phyloP scores from a whole-genome alignment of 768 basidiomycete genomes.

The Dioszegia aurantiaca region DNA sequence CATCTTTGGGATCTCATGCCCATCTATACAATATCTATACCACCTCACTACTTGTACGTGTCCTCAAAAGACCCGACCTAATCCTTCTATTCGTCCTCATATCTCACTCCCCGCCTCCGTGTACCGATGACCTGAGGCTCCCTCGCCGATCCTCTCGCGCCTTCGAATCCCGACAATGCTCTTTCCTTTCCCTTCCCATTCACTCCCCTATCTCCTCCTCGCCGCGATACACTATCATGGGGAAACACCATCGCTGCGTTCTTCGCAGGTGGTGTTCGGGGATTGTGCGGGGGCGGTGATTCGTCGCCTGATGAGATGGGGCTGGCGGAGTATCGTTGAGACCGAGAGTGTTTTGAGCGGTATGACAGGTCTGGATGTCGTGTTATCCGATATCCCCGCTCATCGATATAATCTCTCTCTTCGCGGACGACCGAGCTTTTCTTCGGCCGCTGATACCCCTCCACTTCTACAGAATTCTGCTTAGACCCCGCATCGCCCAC shows the following conservation, averaged over 20 bases:
- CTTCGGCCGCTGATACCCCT: background rate
- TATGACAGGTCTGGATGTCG: background rate
- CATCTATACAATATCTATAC: too few relatives aligned
- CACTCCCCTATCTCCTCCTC: background rate
- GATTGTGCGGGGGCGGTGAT: background rate
- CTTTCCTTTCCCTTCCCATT: slow-evolving; percentile 5
- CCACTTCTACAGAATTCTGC: too few relatives aligned
- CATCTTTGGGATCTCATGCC: too few relatives aligned
- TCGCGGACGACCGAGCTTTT: too few relatives aligned
- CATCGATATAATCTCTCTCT: background rate
- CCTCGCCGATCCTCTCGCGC: background rate
- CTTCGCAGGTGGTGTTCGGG: background rate
- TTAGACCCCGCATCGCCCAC: background rate
- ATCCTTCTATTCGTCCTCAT: slow-evolving; percentile 3
- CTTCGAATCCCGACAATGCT: background rate
- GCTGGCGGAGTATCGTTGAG: background rate
- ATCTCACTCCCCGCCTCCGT: slow-evolving; percentile 5
- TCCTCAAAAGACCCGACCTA: too few relatives aligned
- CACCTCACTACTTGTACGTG: background rate
- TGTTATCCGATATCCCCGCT: background rate
- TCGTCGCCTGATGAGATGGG: background rate
- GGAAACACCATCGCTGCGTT: background rate
- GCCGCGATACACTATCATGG: slow-evolving; percentile 3
- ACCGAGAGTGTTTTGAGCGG: background rate
- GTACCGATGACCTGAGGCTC: slow-evolving; percentile 1